Conservation (phyloP, 2,329 filamentous ascomycete species). For the Penicillium griseofulvum region DNA sequence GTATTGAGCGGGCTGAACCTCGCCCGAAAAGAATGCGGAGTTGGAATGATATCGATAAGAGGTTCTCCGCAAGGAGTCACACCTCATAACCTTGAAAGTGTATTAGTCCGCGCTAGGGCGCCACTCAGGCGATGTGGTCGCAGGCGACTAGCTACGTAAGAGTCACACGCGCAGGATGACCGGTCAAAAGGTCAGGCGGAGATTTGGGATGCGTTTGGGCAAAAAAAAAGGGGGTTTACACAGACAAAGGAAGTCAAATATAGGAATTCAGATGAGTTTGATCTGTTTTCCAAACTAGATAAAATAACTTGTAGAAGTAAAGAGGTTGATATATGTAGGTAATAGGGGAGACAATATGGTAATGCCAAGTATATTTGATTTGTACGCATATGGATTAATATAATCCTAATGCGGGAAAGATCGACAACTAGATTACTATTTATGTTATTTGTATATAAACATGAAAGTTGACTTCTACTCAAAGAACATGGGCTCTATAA, state of each 20-base stretch:
- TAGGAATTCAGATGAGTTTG: not conserved
- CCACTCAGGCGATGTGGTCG: conserved; percentile 13
- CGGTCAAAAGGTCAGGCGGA: conserved; percentile 3
- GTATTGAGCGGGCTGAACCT: conserved; percentile 69
- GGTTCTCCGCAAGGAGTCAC: conserved; percentile 9
- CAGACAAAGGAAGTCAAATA: not conserved
- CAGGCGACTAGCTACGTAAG: conserved; percentile 6
- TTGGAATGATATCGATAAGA: conserved; percentile 7
- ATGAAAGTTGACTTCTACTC: too few relatives aligned
- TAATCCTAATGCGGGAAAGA: not conserved
- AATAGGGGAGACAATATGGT: not conserved
- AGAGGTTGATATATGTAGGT: not conserved
- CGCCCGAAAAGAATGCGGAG: conserved; percentile 46
- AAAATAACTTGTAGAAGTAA: not conserved
- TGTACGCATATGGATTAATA: not conserved
- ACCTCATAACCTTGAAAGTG: not conserved
- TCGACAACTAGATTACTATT: not conserved
- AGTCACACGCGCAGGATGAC: conserved; percentile 18
- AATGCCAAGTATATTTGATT: not conserved
- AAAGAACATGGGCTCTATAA: too few relatives aligned
- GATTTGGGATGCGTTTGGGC: conserved; percentile 2
- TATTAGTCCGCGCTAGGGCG: conserved; percentile 3
- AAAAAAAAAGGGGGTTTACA: conserved; percentile 2
- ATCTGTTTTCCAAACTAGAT: not conserved
- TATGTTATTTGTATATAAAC: not conserved